Evolutionary conservation across 371 early-diverging fungal genomes (phyloP).

Genomic region (Mortierella sp.): DNA sequence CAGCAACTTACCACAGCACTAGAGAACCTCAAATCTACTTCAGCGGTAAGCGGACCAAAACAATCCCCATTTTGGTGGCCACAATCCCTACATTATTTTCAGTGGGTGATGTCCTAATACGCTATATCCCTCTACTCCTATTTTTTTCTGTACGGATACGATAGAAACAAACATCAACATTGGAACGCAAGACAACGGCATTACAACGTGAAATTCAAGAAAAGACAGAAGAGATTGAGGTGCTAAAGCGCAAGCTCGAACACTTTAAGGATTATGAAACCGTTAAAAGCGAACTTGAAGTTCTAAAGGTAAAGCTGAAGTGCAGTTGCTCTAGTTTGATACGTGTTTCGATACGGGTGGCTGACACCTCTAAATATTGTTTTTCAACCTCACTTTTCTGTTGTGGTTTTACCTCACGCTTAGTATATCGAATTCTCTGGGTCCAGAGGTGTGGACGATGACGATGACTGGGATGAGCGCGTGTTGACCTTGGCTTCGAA

Average conservation of each 20-base stretch:
- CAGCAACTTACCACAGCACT: slow-evolving; percentile 28
- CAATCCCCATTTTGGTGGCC: background rate
- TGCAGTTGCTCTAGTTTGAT: slow-evolving; percentile 34
- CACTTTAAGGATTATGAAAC: slow-evolving; percentile 82
- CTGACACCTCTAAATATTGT: background rate
- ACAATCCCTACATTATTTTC: no score
- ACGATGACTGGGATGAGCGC: slow-evolving; percentile 53
- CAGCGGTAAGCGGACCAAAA: slow-evolving; percentile 14
- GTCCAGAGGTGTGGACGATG: slow-evolving; percentile 39
- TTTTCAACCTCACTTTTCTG: background rate
- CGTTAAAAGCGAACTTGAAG: slow-evolving; percentile 85
- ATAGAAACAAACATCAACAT: slow-evolving; percentile 30
- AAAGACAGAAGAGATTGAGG: slow-evolving; percentile 65
- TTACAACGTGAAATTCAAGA: slow-evolving; percentile 46
- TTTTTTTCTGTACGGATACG: background rate
- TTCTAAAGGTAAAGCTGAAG: slow-evolving; percentile 73
- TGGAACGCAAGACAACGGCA: slow-evolving; percentile 27
- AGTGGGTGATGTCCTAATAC: no score
- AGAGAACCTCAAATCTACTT: slow-evolving; percentile 32
- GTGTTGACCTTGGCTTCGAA: slow-evolving; percentile 49
- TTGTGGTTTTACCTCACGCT: background rate
- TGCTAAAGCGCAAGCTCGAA: slow-evolving; percentile 59
- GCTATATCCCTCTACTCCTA: background rate
- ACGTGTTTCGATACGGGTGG: no score
- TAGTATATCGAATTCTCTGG: slow-evolving; percentile 49